A percentile compares a stretch with the other conserved stretches of the same genome.
These are phyloP conservation scores for Royoungia palumana DNA, from an alignment of 768 basidiomycete genomes.

Conservation along the genomic window DNA sequence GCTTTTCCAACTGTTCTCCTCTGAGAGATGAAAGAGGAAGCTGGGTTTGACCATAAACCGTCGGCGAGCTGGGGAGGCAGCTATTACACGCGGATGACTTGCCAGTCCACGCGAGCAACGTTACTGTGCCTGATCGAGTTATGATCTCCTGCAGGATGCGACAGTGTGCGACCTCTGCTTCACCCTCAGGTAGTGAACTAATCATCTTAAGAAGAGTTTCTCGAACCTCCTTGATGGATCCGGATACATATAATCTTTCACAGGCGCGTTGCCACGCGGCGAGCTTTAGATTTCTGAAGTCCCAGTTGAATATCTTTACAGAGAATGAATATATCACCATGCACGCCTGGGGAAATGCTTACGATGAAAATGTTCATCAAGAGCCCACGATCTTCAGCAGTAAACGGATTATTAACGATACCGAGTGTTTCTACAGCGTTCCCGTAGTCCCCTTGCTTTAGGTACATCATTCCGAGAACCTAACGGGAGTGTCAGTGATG, in stretches of 20 bases:
- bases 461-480: too few relatives aligned
- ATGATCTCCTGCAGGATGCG: neutral
- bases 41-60: too few relatives aligned
- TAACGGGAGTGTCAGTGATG: too few relatives aligned
- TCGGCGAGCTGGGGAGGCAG: conserved; percentile 3
- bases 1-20: too few relatives aligned
- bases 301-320: conserved; percentile 1
- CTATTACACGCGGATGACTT: neutral
- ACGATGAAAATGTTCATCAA: too few relatives aligned
- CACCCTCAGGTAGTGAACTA: neutral
- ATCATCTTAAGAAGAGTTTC: neutral
- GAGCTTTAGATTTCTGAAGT: neutral
- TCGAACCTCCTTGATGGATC: neutral
- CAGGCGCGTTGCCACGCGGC: neutral
- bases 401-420: too few relatives aligned
- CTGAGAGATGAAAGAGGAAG: too few relatives aligned
- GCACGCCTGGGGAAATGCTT: too few relatives aligned
- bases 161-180: neutral
- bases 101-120: neutral
- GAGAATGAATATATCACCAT: neutral
- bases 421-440: too few relatives aligned
- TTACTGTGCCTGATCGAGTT: neutral
- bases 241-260: neutral
- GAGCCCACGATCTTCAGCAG: too few relatives aligned
- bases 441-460: too few relatives aligned